These are phyloP conservation scores for Drechslerella coelobrocha DNA, from an alignment of 2,329 filamentous ascomycete genomes.

Conservation along the genomic window DNA sequence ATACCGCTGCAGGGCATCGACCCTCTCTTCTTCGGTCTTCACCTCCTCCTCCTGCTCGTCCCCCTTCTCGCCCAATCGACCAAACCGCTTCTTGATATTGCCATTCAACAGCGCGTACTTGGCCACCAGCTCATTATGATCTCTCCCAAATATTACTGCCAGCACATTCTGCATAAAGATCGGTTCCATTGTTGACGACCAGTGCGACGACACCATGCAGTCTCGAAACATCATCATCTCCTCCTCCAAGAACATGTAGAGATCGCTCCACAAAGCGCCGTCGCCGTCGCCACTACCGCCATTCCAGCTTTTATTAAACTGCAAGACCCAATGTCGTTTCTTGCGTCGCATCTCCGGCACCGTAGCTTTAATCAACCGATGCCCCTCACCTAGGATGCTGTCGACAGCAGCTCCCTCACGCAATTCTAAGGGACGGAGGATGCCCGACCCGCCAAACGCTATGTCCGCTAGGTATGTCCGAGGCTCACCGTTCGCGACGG, in stretches of 20 bases:
- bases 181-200: slow-evolving; percentile 11
- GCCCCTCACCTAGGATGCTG: slow-evolving; percentile 17
- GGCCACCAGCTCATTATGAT: slow-evolving; percentile 22
- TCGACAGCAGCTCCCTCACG: slow-evolving; percentile 13
- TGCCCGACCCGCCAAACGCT: slow-evolving; percentile 10
- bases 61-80: neutral
- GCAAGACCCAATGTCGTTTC: slow-evolving; percentile 29
- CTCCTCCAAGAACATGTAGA: slow-evolving; percentile 39
- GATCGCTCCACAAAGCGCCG: slow-evolving; percentile 17
- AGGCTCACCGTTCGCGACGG: slow-evolving; percentile 3
- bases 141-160: slow-evolving; percentile 23
- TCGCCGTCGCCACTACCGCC: no score
- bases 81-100: slow-evolving; percentile 17
- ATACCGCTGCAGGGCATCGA: slow-evolving; percentile 14
- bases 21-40: slow-evolving; percentile 24
- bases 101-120: slow-evolving; percentile 30
- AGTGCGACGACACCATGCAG: slow-evolving; percentile 33
- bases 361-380: slow-evolving; percentile 23
- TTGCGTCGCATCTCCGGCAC: slow-evolving; percentile 27
- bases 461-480: slow-evolving; percentile 29
- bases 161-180: slow-evolving; percentile 35
- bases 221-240: slow-evolving; percentile 31
- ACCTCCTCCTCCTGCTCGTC: slow-evolving; percentile 14
- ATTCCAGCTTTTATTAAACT: neutral
- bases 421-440: slow-evolving; percentile 22